A percentile compares a stretch with the other conserved stretches of the same genome.
phyloP scores from a whole-genome alignment of 2,329 filamentous ascomycete genomes.

The Sporothrix inflata region DNA sequence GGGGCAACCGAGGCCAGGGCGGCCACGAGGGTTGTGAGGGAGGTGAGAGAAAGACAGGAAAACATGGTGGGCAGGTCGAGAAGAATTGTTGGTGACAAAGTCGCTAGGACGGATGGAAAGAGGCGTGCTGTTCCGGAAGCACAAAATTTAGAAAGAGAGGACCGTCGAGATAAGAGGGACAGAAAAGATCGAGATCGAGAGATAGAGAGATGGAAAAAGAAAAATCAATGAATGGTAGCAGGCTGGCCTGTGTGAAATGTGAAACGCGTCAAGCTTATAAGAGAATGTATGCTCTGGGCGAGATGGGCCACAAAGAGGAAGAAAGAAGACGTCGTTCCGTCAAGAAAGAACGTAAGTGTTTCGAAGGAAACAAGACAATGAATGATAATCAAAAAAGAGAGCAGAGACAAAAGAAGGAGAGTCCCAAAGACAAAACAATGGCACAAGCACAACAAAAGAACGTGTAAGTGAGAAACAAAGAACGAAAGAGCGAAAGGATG shows the following conservation, averaged over 20 bases:
- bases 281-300: not conserved
- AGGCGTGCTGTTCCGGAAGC: constrained; percentile 20
- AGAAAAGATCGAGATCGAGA: not conserved
- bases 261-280: constrained; percentile 14
- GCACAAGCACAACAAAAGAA: not conserved
- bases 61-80: constrained; percentile 24
- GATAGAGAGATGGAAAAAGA: not conserved
- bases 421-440: not conserved
- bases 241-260: not conserved
- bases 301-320: not conserved
- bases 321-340: constrained; percentile 11
- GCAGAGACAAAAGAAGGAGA: not conserved
- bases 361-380: not conserved
- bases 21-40: constrained; percentile 32
- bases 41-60: constrained; percentile 18
- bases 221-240: not conserved
- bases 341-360: constrained; percentile 16
- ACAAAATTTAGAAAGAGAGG: not conserved
- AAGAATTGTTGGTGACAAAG: not conserved
- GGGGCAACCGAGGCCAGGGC: constrained; percentile 41
- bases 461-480: not conserved
- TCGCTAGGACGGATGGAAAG: not conserved
- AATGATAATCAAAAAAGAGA: not conserved
- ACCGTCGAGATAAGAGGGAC: not conserved
- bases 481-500: constrained; percentile 12